Evolutionary conservation across 2,329 filamentous ascomycete species (phyloP).

Genomic region (Bisporella sp.): DNA sequence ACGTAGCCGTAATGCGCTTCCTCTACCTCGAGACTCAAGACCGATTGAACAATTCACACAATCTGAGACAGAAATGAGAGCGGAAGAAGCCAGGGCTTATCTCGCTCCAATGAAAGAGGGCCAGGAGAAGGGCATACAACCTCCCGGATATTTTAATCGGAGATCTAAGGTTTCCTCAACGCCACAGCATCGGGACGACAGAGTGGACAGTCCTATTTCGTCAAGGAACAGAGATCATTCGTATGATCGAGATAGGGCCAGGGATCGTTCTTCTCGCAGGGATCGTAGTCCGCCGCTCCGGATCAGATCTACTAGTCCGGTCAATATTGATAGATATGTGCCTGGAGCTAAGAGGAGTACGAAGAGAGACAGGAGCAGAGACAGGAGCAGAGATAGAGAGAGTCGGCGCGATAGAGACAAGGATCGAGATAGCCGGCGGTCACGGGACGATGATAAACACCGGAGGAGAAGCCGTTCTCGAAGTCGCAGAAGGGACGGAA

Average conservation of each 20-base stretch:
- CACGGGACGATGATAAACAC: constrained; percentile 4
- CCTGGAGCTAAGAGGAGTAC: constrained; percentile 18
- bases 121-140: constrained; percentile 48
- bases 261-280: constrained; percentile 16
- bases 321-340: constrained; percentile 28
- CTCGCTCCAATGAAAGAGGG: constrained; percentile 55
- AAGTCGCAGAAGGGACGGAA: constrained; percentile 7
- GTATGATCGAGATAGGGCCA: constrained; percentile 19
- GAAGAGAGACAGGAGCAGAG: constrained; percentile 15
- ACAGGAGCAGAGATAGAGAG: constrained; percentile 11
- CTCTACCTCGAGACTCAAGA: neutral
- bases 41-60: constrained; percentile 39
- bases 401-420: constrained; percentile 7
- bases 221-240: constrained; percentile 24
- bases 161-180: constrained; percentile 10
- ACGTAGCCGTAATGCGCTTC: neutral
- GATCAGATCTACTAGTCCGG: constrained; percentile 25
- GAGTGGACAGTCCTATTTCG: constrained; percentile 16
- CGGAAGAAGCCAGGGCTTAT: constrained; percentile 58
- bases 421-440: constrained; percentile 1
- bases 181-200: constrained; percentile 14
- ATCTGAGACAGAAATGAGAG: constrained; percentile 53
- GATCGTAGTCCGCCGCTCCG: constrained; percentile 9
- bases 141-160: constrained; percentile 35
- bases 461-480: constrained; percentile 8